Base-by-base conservation (phyloP, 2,329 filamentous ascomycete species). In the Colletotrichum sp. region DNA sequence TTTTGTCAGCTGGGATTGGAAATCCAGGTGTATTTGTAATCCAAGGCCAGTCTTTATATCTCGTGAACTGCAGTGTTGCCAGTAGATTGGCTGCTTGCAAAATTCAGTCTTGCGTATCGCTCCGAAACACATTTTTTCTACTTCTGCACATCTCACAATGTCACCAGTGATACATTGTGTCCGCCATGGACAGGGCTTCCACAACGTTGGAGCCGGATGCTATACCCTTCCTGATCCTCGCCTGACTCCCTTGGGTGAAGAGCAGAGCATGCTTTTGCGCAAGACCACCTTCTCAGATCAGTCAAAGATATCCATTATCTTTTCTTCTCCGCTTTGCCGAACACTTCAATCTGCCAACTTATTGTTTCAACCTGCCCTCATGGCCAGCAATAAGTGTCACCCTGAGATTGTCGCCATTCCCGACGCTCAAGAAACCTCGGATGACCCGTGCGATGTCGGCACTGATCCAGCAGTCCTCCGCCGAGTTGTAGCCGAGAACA, bases 241-340 rank as follows among this genome's bases (percentile, higher is more conserved):
- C 18, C 5, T 67, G 65, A 56, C 65, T 36, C 43, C 65, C 65
- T 36, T 67, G n/a, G 65, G 65, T 36, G 65, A 67, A 56, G 65
- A 67, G 65, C 65, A 67, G 32, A 43, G 65, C 43, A 56, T 24
- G 28, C 16, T 8, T 15, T 67, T 67, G 65, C 48, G 65, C 32
- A 34, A 55, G 32, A 67, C 48, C 16, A 28, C 48, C 5, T 67
- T 67, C n/a, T 67, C 38, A 56, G 65, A 67, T 34, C 65, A 67
- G 65, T 67, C 43, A 56, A 67, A 67, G 43, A 67, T 56, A 56
- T 67, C 65, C 1, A n/a, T 67, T 32, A 26, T 67, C 8, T 28
- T 67, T 3, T 43, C 65, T 56, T 67, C 65, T 67, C 65, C 65
- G 65, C 65, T 67, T 36, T 56, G 65, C 65, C 28, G 65, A 67